Percentiles rank a stretch among this genome's conserved stretches.
Evolutionary conservation across 1,284 basidiomycete genomes (phyloP).

Genomic region (Marasmius sp.): DNA sequence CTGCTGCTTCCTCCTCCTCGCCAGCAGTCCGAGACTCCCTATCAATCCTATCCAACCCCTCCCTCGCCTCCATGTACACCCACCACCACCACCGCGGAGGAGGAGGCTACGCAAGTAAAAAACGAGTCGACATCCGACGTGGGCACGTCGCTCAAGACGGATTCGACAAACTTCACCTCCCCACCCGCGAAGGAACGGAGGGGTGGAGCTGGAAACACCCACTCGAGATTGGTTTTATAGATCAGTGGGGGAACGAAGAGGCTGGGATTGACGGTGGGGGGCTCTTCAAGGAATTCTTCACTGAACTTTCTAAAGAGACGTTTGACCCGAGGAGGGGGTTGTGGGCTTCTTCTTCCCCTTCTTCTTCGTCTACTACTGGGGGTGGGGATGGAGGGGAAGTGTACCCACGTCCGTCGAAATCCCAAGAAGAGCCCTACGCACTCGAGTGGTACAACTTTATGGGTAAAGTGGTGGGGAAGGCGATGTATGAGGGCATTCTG

Average conservation of each 20-base stretch:
- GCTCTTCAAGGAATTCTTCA: constrained; percentile 98
- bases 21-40: too few species aligned
- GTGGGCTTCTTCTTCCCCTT: too few species aligned
- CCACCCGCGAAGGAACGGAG: constrained; percentile 42
- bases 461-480: constrained; percentile 92
- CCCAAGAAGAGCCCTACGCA: constrained; percentile 61
- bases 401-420: background rate
- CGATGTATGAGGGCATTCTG: constrained; percentile 94
- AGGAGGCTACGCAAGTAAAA: constrained; percentile 13
- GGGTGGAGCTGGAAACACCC: constrained; percentile 75
- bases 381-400: too few species aligned
- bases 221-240: constrained; percentile 88
- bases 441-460: constrained; percentile 95
- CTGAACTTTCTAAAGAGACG: constrained; percentile 86
- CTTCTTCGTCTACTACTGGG: too few species aligned
- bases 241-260: constrained; percentile 85
- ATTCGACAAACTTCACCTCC: constrained; percentile 61
- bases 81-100: background rate
- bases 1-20: too few species aligned
- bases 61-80: background rate
- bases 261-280: constrained; percentile 96
- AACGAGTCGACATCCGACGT: constrained; percentile 69
- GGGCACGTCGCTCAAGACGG: constrained; percentile 85
- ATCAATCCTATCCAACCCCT: too few species aligned
- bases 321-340: constrained; percentile 94